Conservation (phyloP, 768 basidiomycete species). For the Leucosporidium yakuticum region DNA sequence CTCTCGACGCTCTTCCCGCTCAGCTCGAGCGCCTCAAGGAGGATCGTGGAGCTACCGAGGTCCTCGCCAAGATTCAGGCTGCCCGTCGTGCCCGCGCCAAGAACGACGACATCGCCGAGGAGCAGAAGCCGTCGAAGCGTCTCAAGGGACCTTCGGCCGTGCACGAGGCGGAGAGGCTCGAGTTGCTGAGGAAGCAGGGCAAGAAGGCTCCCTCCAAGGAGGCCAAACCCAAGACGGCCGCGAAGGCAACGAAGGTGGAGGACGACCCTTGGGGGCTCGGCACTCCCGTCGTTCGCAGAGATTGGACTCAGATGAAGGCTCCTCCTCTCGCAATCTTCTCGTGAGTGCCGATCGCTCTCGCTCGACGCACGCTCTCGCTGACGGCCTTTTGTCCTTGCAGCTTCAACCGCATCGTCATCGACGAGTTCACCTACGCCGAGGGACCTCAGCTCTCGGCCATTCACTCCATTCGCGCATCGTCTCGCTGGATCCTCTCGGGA, state of each 20-base stretch:
- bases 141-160: constrained; percentile 45
- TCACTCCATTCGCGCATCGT: constrained; percentile 65
- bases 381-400: constrained; percentile 39
- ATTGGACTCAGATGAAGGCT: constrained; percentile 72
- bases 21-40: constrained; percentile 60
- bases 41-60: not conserved
- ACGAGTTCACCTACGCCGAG: constrained; percentile 89
- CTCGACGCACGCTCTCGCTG: not conserved
- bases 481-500: constrained; percentile 93
- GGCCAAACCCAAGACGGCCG: constrained; percentile 51
- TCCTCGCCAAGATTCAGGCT: no score
- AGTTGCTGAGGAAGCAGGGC: constrained; percentile 10
- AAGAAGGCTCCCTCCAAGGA: constrained; percentile 45
- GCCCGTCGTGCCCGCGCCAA: not conserved
- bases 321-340: constrained; percentile 76
- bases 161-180: constrained; percentile 47
- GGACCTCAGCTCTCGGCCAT: constrained; percentile 73
- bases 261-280: constrained; percentile 27
- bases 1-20: constrained; percentile 53
- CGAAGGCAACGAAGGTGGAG: constrained; percentile 39
- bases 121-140: constrained; percentile 47
- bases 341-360: not conserved
- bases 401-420: constrained; percentile 78
- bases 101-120: not conserved
- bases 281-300: constrained; percentile 45